Evolutionary conservation across 768 basidiomycete genomes (phyloP).

Genomic region (Leccinum uliginosum): DNA sequence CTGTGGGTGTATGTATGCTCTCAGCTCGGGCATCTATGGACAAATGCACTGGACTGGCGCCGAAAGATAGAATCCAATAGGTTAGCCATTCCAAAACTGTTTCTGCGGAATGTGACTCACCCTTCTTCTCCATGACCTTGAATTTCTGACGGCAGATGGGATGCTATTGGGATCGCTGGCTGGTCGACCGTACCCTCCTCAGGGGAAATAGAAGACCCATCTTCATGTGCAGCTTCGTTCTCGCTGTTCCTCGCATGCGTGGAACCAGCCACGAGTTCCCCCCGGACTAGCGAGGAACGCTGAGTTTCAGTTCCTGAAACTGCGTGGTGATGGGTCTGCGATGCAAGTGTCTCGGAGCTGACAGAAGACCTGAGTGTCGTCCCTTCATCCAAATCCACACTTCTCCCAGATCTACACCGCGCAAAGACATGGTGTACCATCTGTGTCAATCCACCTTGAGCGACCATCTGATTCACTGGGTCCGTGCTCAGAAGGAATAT

Average conservation of each 20-base stretch:
- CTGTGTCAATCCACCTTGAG: slow-evolving; percentile 95
- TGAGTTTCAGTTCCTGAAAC: slow-evolving; percentile 7
- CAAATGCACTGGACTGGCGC: slow-evolving; percentile 23
- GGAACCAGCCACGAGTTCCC: background rate
- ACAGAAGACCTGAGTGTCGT: slow-evolving; percentile 16
- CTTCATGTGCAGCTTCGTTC: slow-evolving; percentile 1
- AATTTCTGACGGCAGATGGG: slow-evolving; percentile 1
- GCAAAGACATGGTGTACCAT: slow-evolving; percentile 98
- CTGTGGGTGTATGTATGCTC: slow-evolving; percentile 29
- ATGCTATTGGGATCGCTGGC: background rate
- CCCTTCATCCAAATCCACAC: slow-evolving; percentile 15
- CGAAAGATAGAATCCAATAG: slow-evolving; percentile 11
- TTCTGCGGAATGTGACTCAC: slow-evolving; percentile 13
- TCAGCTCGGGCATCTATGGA: slow-evolving; percentile 17
- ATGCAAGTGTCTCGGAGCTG: slow-evolving; percentile 20
- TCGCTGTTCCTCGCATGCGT: background rate
- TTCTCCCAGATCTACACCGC: slow-evolving; percentile 51
- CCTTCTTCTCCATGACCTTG: slow-evolving; percentile 13
- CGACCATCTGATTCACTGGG: slow-evolving; percentile 94
- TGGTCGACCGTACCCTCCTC: slow-evolving; percentile 2
- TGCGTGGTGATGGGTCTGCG: slow-evolving; percentile 4
- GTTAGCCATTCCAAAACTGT: slow-evolving; percentile 1
- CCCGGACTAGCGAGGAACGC: slow-evolving; percentile 8
- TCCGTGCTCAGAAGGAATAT: slow-evolving; percentile 90
- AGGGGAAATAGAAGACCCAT: background rate